Percentiles rank a stretch among this genome's conserved stretches.
phyloP scores from a whole-genome alignment of 2,329 filamentous ascomycete genomes.

The Ceratocystis diversiconidia region DNA sequence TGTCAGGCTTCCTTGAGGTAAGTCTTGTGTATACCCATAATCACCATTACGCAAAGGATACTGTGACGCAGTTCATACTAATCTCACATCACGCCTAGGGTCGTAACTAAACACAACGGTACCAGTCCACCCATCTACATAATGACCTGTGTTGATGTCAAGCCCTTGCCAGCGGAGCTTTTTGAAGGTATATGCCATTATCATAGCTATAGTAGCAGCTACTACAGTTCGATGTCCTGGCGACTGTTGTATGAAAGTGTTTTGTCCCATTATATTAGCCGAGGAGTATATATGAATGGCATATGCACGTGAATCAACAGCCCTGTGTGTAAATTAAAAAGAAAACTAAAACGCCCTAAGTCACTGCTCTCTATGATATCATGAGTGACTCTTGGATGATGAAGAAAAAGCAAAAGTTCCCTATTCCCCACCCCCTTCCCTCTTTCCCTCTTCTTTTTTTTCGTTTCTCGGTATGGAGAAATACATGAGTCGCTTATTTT shows the following conservation, averaged over 20 bases:
- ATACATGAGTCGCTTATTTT: constrained; percentile 8
- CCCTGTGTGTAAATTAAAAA: constrained; percentile 8
- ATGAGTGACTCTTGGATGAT: constrained; percentile 8
- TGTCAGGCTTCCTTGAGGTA: constrained; percentile 90
- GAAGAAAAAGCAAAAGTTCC: constrained; percentile 1
- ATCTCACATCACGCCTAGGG: constrained; percentile 27
- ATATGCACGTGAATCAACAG: constrained; percentile 4
- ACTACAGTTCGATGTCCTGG: constrained; percentile 5
- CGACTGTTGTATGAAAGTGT: constrained; percentile 5
- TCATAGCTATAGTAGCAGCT: constrained; percentile 3
- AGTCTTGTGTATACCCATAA: constrained; percentile 23
- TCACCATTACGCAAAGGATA: background rate
- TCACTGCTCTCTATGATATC: constrained; percentile 6
- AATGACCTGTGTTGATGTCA: background rate
- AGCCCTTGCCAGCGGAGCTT: constrained; percentile 5
- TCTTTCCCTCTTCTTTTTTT: background rate
- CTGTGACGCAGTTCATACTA: background rate
- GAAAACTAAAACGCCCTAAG: constrained; percentile 15
- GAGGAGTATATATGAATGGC: background rate
- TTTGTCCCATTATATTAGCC: background rate
- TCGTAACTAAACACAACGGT: constrained; percentile 35
- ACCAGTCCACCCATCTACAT: constrained; percentile 4
- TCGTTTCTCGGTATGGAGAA: background rate
- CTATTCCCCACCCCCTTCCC: background rate
- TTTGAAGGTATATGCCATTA: background rate